Evolutionary conservation across 805 yeast genomes (phyloP).

Genomic region (Monosporozyma solicola): DNA sequence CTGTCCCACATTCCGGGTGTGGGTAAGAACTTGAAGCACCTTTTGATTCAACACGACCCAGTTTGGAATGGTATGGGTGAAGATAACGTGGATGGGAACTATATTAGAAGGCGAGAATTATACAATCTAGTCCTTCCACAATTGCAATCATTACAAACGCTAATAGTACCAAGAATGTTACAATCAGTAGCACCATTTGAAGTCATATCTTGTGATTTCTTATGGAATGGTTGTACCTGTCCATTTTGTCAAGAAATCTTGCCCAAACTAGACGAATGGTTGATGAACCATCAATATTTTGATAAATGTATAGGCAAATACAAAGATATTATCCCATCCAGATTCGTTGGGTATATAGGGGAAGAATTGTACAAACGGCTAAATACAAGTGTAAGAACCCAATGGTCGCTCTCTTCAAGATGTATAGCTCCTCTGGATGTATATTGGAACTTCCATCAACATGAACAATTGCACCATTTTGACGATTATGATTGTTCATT

Average conservation of each 20-base stretch:
- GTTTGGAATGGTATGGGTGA: constrained; percentile 47
- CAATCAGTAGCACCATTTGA: constrained; percentile 61
- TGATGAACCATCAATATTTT: constrained; percentile 57
- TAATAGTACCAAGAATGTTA: constrained; percentile 52
- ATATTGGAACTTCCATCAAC: constrained; percentile 44
- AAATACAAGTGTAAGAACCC: constrained; percentile 7
- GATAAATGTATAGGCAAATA: constrained; percentile 37
- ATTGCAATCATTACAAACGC: constrained; percentile 32
- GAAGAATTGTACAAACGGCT: constrained; percentile 35
- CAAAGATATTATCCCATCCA: constrained; percentile 54
- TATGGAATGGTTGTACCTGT: constrained; percentile 77
- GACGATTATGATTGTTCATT: constrained; percentile 34
- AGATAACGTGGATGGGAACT: constrained; percentile 71
- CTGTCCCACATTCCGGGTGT: constrained; percentile 31
- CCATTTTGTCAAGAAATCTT: constrained; percentile 42
- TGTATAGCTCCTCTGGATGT: constrained; percentile 28
- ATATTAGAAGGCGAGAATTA: constrained; percentile 46
- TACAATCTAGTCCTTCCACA: constrained; percentile 43
- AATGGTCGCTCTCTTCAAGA: constrained; percentile 28
- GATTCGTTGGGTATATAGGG: constrained; percentile 46
- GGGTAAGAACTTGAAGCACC: constrained; percentile 27
- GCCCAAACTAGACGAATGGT: constrained; percentile 46
- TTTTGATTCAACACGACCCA: constrained; percentile 50
- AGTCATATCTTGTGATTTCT: constrained; percentile 53
- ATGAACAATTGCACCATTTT: constrained; percentile 34